A percentile compares a stretch with the other conserved stretches of the same genome.
These are phyloP conservation scores for Turritis glabra DNA, from an alignment of 345 rosid genomes.

Conservation along the genomic window DNA sequence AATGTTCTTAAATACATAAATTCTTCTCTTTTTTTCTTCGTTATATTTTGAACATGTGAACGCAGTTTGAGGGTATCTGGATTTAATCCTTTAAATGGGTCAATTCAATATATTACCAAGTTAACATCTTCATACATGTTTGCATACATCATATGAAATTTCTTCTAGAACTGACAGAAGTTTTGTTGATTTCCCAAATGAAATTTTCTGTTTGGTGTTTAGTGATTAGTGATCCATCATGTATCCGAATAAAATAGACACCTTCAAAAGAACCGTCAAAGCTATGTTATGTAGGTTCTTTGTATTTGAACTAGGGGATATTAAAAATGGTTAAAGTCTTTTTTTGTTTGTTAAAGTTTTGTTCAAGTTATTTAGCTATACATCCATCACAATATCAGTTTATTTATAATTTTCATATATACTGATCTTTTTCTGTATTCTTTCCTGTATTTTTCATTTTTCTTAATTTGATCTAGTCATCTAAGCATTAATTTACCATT, in stretches of 20 bases:
- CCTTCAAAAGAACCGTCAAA: not conserved
- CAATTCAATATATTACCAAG: not conserved
- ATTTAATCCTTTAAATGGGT: not conserved
- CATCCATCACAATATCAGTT: not conserved
- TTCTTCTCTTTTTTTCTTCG: not conserved
- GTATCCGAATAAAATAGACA: not conserved
- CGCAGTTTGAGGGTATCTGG: slow-evolving; percentile 20
- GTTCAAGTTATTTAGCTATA: not conserved
- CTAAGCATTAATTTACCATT: not conserved
- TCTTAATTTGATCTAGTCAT: not conserved
- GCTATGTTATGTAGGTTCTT: not conserved
- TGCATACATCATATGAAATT: slow-evolving; percentile 22
- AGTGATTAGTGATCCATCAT: not conserved
- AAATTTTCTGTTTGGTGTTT: not conserved
- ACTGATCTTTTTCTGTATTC: not conserved
- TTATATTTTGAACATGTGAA: slow-evolving; percentile 21
- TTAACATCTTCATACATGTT: not conserved
- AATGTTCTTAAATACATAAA: not conserved
- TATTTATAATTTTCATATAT: not conserved
- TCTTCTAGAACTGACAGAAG: not conserved
- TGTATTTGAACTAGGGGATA: not conserved
- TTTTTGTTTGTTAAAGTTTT: not conserved
- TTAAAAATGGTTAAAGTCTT: not conserved
- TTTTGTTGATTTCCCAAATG: not conserved
- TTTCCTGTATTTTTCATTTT: not conserved